Evolutionary conservation across 495 filamentous ascomycete species (phyloP).

Genomic region (Xylaria bambusicola): DNA sequence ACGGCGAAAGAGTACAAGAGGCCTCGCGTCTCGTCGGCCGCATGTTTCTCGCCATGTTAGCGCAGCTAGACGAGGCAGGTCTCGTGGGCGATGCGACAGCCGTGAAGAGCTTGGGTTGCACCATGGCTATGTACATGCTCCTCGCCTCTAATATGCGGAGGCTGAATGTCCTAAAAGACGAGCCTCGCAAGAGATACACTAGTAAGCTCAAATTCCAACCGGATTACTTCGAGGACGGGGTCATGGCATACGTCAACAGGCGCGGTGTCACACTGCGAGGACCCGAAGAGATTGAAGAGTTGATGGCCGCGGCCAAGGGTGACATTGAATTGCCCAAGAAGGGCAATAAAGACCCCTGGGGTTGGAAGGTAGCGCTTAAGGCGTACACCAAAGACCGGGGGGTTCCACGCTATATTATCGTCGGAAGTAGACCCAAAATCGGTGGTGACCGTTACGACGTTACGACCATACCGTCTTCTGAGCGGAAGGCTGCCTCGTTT

Average conservation of each 20-base stretch:
- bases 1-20: constrained; percentile 22
- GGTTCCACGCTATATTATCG: not conserved
- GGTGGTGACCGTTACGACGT: constrained; percentile 40
- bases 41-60: constrained; percentile 41
- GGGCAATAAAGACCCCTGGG: constrained; percentile 29
- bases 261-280: constrained; percentile 30
- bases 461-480: constrained; percentile 33
- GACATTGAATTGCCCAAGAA: constrained; percentile 29
- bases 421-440: constrained; percentile 21
- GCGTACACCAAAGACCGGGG: constrained; percentile 15
- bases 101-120: constrained; percentile 33
- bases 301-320: constrained; percentile 17
- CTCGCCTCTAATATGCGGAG: constrained; percentile 12
- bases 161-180: constrained; percentile 2
- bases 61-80: constrained; percentile 31
- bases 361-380: constrained; percentile 22
- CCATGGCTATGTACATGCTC: constrained; percentile 38
- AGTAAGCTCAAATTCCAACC: constrained; percentile 21
- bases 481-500: constrained; percentile 31
- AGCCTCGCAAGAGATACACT: not conserved
- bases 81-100: constrained; percentile 31
- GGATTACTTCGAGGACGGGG: constrained; percentile 24
- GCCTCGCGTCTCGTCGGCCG: constrained; percentile 32
- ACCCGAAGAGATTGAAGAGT: constrained; percentile 30
- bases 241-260: constrained; percentile 33